Evolutionary conservation across 352 stramenopile genomes (phyloP), one percentile per base, ranked within the genome.

Genomic region (Phytophthora sp.): DNA sequence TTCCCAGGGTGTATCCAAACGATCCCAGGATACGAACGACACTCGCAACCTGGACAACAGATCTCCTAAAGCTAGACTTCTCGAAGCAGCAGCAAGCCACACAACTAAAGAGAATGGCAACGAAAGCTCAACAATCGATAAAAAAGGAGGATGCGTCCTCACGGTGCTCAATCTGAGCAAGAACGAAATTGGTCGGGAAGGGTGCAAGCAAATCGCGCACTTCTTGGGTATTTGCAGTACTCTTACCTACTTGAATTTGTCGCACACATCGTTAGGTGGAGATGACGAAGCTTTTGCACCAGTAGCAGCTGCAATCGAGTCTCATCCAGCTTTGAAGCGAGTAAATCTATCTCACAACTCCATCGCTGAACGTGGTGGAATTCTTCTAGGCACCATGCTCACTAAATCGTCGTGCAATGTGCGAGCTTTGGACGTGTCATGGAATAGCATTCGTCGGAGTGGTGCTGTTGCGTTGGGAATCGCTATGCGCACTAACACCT

Each of bases 331-430:
- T 5, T 51, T 91, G 26, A 71, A 82, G 18, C 35, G 67, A 18
- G 76, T 91, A 11, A 89, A 89, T 35, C 48, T 92, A 17, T 79
- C 84, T 11, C 80, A 87, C 62, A 92, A 92, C 53, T 74, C 68
- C 0, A 87, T 92, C 43, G 72, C 72, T n/a, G 73, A 85, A 11
- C 37, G 54, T 3, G 83, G 81, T 9, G 84, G 76, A 1, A 44
- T 63, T 0, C 62, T 92, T 12, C 45, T 92, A 0, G 84, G 84
- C n/a, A 56, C 78, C 2, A 92, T 90, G 77, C 43, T 92, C 24
- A 82, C 71, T 1, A 74, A 84, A 27, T 62, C 75, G 2, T 68
- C 63, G 10, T 92, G 84, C 45, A 53, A 50, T 17, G 69, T 92
- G 15, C 69, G 44, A 26, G 69, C 79, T 43, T 52, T 92, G 5